Evolutionary conservation across 805 yeast genomes (phyloP), one percentile per base, ranked within the genome.

Genomic region (Candida railenensis): DNA sequence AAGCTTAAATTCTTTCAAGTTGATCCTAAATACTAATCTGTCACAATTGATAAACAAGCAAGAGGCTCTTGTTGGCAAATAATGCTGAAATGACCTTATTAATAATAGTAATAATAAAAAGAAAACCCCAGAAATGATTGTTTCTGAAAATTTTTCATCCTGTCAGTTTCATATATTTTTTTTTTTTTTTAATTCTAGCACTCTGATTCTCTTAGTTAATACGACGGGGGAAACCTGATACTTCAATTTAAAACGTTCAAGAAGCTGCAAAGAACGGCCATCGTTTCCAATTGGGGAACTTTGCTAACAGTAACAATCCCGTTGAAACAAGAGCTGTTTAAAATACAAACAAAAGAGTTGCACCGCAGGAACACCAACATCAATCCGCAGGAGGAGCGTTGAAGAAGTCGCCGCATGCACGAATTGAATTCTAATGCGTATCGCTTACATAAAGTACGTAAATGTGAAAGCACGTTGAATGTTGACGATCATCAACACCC

Each of bases 341-440:
- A 25, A 25, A 11, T 25, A 25, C 30, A 25, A 25, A 25, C 30
- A 25, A 25, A 25, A 25, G 30, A 25, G 30, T 25, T 25, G 30
- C 30, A 25, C 30, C 30, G 39, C 39, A 36, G 39, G 39, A 36
- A 36, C 39, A 36, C 7, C 39, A 36, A 20, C 22, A 15, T 12
- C 14, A 36, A 36, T 36, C 37, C 39, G 39, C 39, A 36, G 39
- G 39, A 36, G 39, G 39, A 36, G 39, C 39, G 39, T 36, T 36
- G 39, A 36, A 25, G 39, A 36, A 36, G 39, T 36, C 39, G 39
- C 39, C 40, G 40, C 40, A 22, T 37, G 28, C 40, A 37, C 30
- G 19, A 37, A 37, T 20, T 37, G 40, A 37, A 37, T 37, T 37
- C 28, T 37, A 15, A 37, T 37, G 40, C 32, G 40, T 21, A 37